Evolutionary conservation across 116 monocot species (phyloP), one percentile per base, ranked within the genome.

Genomic region (Papilionanthe hybrid): DNA sequence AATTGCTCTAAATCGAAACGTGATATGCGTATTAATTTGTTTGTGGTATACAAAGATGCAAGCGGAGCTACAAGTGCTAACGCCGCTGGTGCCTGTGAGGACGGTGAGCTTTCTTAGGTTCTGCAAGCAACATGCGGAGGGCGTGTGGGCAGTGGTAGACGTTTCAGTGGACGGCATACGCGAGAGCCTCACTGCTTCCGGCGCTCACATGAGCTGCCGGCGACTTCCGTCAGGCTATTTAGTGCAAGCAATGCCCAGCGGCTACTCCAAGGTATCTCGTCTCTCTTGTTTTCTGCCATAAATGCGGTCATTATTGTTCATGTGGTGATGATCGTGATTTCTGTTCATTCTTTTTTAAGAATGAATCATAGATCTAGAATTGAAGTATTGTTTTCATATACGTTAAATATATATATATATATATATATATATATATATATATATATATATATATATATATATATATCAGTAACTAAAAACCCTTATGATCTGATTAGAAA

Each of bases 221-320:
- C 89, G 95, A 76, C 87, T 95, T 23, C 95, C 99, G 42, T 99
- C 99, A 4, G 99, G 99, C 12, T 99, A 89, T 73, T 57, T 99
- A 79, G 85, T 99, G 63, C 92, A 95, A 63, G 99, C 95, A 77
- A 84, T 93, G 87, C 87, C 95, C 13, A 92, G 90, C 88, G 99
- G 99, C 11, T 99, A 93, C 74, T 95, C 89, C 45, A 95, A 99
- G 95, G 99, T 99, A 87, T 65, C 27, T 65, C 65, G 10, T 6
- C 65, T 27, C 25, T 8, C 63, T 63, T 8, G 1, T 65, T 23
- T 10, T 65, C 65, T 1, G 53, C 15, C 22, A 23, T 65, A 65
- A 65, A 15, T 65, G 65, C 65, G 8, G 22, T 25, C 25, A 65
- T 65, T 65, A 65, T 23, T 65, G 65, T 65, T 22, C 65, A 65